Percentiles rank a stretch among this genome's conserved stretches.
phyloP scores from a whole-genome alignment of 2,329 filamentous ascomycete species.

The Penicillium fuscoglaucum region DNA sequence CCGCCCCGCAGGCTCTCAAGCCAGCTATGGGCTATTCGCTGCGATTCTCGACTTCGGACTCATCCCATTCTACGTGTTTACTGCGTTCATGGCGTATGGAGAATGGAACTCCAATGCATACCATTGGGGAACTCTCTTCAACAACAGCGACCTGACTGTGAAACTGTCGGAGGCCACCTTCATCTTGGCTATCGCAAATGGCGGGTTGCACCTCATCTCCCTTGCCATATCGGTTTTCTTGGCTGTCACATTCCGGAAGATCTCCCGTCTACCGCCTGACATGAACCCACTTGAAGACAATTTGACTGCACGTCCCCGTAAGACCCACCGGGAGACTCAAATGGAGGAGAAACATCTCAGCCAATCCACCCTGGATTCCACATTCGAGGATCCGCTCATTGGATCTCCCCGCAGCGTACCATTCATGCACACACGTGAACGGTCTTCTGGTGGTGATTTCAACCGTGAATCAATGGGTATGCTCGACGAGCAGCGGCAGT shows the following conservation, averaged over 20 bases:
- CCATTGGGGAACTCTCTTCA: constrained; percentile 69
- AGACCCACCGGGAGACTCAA: constrained; percentile 65
- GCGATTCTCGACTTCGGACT: constrained; percentile 68
- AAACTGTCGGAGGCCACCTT: constrained; percentile 67
- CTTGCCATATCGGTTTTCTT: constrained; percentile 73
- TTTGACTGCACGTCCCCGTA: constrained; percentile 72
- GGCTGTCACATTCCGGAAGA: constrained; percentile 75
- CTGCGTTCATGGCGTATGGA: constrained; percentile 54
- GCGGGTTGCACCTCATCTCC: constrained; percentile 69
- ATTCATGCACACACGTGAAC: constrained; percentile 74
- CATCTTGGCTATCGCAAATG: constrained; percentile 64
- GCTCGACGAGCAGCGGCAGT: constrained; percentile 45
- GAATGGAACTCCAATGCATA: constrained; percentile 49
- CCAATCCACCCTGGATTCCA: constrained; percentile 48
- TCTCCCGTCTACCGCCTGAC: constrained; percentile 79
- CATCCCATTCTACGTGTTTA: constrained; percentile 64
- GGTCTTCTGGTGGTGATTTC: constrained; percentile 59
- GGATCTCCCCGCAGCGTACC: constrained; percentile 59
- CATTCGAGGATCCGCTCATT: constrained; percentile 46
- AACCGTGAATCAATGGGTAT: constrained; percentile 55
- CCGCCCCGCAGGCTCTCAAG: constrained; percentile 75
- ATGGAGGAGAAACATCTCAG: constrained; percentile 64
- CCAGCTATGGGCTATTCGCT: constrained; percentile 87
- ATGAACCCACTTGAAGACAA: constrained; percentile 92
- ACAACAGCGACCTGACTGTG: constrained; percentile 54